Conservation (phyloP, 768 basidiomycete species). For the Lactarius akahatsu region DNA sequence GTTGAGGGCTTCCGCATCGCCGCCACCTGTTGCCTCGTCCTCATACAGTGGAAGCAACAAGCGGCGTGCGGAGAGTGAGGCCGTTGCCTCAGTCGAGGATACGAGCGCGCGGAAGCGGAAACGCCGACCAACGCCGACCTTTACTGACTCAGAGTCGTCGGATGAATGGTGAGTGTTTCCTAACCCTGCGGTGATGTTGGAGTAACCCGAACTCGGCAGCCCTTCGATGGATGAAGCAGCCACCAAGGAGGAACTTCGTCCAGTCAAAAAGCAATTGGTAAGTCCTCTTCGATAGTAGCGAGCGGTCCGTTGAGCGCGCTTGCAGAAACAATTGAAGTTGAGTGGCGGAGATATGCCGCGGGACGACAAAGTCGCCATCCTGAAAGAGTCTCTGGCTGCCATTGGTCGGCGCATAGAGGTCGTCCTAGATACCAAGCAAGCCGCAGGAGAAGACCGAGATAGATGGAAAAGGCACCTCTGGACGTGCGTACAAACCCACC, state of each 20-base stretch:
- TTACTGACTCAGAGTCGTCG: constrained; percentile 91
- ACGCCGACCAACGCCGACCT: constrained; percentile 92
- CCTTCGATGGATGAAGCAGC: constrained; percentile 93
- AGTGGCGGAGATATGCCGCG: constrained; percentile 91
- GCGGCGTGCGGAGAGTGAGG: constrained; percentile 83
- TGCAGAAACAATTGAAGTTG: constrained; percentile 90
- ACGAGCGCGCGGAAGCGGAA: constrained; percentile 72
- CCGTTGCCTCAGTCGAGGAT: constrained; percentile 78
- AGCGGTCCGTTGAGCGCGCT: constrained; percentile 14
- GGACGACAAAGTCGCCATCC: constrained; percentile 92
- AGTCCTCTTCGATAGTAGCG: constrained; percentile 34
- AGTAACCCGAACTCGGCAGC: constrained; percentile 41
- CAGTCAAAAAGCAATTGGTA: constrained; percentile 95
- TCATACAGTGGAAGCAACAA: constrained; percentile 60
- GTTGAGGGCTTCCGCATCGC: constrained; percentile 70
- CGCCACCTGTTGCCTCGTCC: constrained; percentile 74
- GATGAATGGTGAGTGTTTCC: constrained; percentile 74
- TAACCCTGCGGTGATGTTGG: constrained; percentile 7
- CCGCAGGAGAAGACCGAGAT: constrained; percentile 77
- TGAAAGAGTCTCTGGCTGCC: constrained; percentile 92
- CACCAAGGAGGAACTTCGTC: constrained; percentile 93
- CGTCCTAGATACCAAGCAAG: constrained; percentile 73
- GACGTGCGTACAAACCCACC: constrained; percentile 64
- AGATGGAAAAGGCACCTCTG: constrained; percentile 94
- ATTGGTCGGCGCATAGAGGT: constrained; percentile 90